Evolutionary conservation across 495 filamentous ascomycete genomes (phyloP).

Genomic region (Margaritispora aquatica): DNA sequence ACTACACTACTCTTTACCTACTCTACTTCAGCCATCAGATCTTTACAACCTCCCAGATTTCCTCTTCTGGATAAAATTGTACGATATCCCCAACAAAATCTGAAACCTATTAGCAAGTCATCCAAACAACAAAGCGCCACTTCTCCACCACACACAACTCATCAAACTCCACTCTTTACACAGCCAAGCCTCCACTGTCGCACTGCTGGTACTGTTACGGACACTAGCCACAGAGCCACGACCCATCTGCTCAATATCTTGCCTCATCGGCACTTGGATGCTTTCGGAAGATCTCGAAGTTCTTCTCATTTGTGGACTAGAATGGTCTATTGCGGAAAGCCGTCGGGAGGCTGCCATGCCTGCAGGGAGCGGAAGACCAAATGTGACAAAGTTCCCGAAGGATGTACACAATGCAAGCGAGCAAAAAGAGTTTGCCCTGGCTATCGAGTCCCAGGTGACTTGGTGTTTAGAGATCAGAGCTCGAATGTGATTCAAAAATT

Average conservation of each 20-base stretch:
- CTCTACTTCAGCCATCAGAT: no score
- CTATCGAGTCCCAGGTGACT: constrained; percentile 60
- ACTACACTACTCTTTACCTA: no score
- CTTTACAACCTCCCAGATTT: constrained; percentile 5
- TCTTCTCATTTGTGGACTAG: background rate
- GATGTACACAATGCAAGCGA: constrained; percentile 62
- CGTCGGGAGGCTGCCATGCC: constrained; percentile 61
- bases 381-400: constrained; percentile 61
- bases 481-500: constrained; percentile 60
- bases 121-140: no score
- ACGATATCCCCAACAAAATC: no score
- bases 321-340: constrained; percentile 68
- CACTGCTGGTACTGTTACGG: no score
- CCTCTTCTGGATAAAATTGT: background rate
- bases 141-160: no score
- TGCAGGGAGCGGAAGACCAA: constrained; percentile 52
- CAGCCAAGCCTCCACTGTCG: no score
- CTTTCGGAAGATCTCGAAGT: background rate
- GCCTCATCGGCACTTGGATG: no score
- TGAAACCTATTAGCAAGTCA: background rate
- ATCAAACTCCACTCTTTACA: no score
- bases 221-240: background rate
- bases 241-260: no score
- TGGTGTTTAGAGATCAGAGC: constrained; percentile 71
- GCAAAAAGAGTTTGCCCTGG: constrained; percentile 60